Evolutionary conservation across 768 basidiomycete species (phyloP).

Genomic region (Antrodiella citrinella): DNA sequence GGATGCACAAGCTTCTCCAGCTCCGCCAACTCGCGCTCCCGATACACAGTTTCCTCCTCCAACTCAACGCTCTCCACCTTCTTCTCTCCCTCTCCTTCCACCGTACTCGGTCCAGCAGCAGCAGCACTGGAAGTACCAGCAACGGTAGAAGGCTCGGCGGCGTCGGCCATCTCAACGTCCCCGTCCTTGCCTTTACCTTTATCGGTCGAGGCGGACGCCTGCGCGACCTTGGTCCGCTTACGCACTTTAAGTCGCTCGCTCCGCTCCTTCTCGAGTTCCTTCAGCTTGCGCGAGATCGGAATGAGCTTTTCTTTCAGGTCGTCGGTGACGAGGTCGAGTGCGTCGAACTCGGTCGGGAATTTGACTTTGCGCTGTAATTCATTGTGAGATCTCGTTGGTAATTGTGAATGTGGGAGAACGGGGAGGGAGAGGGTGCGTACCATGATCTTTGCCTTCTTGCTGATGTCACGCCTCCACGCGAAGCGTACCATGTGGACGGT

Average conservation of each 20-base stretch:
- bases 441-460: slow-evolving; percentile 96
- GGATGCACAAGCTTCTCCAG: slow-evolving; percentile 58
- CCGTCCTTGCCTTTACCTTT: slow-evolving; percentile 14
- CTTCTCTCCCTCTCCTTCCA: slow-evolving; percentile 19
- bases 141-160: too few relatives aligned
- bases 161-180: slow-evolving; percentile 46
- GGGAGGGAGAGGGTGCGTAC: slow-evolving; percentile 25
- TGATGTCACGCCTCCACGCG: slow-evolving; percentile 86
- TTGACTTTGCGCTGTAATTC: slow-evolving; percentile 73
- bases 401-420: not conserved
- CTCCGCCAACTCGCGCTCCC: slow-evolving; percentile 56
- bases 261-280: slow-evolving; percentile 79
- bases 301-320: slow-evolving; percentile 66
- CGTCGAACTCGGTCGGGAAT: slow-evolving; percentile 86
- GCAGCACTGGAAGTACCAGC: too few relatives aligned
- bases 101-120: not conserved
- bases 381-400: not conserved
- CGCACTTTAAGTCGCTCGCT: slow-evolving; percentile 75
- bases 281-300: slow-evolving; percentile 64
- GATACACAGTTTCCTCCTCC: slow-evolving; percentile 57
- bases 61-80: slow-evolving; percentile 31
- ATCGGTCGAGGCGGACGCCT: slow-evolving; percentile 20
- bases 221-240: slow-evolving; percentile 54
- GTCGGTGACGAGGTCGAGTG: slow-evolving; percentile 71
- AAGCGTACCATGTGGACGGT: slow-evolving; percentile 96